phyloP scores from a whole-genome alignment of 345 rosid genomes.

The Populus pruinosa region DNA sequence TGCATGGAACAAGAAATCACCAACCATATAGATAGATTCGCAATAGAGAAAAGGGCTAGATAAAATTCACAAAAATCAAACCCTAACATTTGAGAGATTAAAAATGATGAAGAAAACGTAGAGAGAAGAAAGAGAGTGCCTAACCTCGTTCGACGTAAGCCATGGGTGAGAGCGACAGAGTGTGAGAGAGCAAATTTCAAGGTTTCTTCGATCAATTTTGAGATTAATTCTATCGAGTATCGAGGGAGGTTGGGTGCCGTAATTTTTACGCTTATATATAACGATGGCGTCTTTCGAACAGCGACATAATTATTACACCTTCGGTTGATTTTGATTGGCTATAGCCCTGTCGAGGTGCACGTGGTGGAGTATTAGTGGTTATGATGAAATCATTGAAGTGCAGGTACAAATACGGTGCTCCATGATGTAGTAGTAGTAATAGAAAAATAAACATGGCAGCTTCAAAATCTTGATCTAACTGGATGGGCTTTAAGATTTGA shows the following conservation, averaged over 20 bases:
- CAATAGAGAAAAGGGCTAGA: neutral
- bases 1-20: neutral
- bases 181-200: neutral
- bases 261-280: neutral
- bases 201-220: neutral
- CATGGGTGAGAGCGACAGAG: neutral
- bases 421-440: too few species aligned
- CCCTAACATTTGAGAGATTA: neutral
- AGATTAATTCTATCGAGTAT: neutral
- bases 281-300: neutral
- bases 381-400: neutral
- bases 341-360: neutral
- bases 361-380: neutral
- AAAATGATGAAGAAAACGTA: too few species aligned
- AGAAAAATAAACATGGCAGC: neutral
- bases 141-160: slow-evolving; percentile 27
- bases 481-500: neutral
- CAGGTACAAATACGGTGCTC: neutral
- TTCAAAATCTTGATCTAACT: too few species aligned
- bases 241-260: neutral
- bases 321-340: slow-evolving; percentile 8
- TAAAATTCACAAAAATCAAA: neutral
- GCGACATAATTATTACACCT: neutral
- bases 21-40: neutral
- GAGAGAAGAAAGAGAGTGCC: neutral